phyloP scores from a whole-genome alignment of 2,329 filamentous ascomycete genomes.

The Magnaporthales sp. region DNA sequence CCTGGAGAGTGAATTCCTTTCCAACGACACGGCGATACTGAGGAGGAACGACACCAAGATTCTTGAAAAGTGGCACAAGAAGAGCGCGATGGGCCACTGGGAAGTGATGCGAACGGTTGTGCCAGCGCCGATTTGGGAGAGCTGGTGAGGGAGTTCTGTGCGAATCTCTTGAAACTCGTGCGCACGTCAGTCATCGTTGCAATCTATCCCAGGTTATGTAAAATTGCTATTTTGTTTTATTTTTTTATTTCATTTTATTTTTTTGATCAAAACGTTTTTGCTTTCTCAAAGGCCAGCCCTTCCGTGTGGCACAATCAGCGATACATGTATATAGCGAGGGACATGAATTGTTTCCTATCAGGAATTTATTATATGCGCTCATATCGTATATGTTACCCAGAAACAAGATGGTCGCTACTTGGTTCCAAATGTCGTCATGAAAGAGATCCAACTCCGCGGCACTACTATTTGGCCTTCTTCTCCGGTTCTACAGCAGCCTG shows the following conservation, averaged over 20 bases:
- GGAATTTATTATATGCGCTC: neutral
- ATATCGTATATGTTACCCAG: neutral
- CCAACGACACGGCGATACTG: constrained; percentile 37
- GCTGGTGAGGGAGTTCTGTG: constrained; percentile 53
- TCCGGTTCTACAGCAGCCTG: constrained; percentile 12
- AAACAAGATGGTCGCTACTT: neutral
- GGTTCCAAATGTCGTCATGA: neutral
- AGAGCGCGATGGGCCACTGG: constrained; percentile 82
- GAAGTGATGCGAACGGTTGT: constrained; percentile 80
- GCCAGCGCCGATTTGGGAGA: constrained; percentile 73
- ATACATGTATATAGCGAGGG: neutral
- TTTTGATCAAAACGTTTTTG: neutral
- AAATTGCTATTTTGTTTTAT: neutral
- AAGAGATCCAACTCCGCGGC: neutral
- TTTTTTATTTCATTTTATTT: neutral
- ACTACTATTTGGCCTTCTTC: constrained; percentile 6
- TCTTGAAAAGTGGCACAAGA: constrained; percentile 63
- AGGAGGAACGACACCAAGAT: constrained; percentile 57
- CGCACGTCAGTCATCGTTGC: neutral
- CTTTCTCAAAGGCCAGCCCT: neutral
- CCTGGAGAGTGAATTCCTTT: constrained; percentile 37
- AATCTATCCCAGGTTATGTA: neutral
- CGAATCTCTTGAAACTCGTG: neutral
- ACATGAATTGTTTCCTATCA: neutral
- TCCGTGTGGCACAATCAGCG: neutral